Conservation (phyloP, 345 rosid species). For the Geranium rotundifolium region DNA sequence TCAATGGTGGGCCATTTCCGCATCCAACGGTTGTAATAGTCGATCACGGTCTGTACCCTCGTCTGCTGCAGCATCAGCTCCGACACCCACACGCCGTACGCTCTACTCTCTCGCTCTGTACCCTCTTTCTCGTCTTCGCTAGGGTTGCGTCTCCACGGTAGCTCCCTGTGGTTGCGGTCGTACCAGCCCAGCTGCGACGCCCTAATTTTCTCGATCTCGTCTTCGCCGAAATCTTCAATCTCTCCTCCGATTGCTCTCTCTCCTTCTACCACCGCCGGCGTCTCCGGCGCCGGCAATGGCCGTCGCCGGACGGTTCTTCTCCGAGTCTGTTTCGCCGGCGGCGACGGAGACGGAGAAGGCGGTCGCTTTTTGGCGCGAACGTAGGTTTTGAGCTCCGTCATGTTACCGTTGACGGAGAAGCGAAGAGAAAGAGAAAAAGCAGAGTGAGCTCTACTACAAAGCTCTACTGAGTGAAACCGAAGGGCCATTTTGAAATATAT, state of each 20-base stretch:
- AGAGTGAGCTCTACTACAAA: not conserved
- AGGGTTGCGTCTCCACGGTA: constrained; percentile 59
- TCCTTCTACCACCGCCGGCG: not conserved
- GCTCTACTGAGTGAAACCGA: not conserved
- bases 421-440: not conserved
- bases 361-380: not conserved
- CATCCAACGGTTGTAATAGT: constrained; percentile 90
- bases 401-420: not conserved
- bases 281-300: not conserved
- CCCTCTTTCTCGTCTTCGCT: constrained; percentile 9
- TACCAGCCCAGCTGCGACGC: constrained; percentile 56
- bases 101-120: constrained; percentile 38
- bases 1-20: constrained; percentile 70
- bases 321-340: not conserved
- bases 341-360: not conserved
- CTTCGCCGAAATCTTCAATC: constrained; percentile 57
- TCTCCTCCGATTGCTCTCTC: constrained; percentile 17
- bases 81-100: constrained; percentile 90
- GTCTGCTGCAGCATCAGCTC: constrained; percentile 97
- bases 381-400: not conserved
- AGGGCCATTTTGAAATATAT: not conserved
- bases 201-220: constrained; percentile 42
- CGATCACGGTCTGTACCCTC: constrained; percentile 81
- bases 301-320: not conserved
- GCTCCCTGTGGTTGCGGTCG: constrained; percentile 53